Percentiles rank a stretch among this genome's conserved stretches.
These are phyloP conservation scores for Tricholoma terreum DNA, from an alignment of 768 basidiomycete species.

Conservation along the genomic window DNA sequence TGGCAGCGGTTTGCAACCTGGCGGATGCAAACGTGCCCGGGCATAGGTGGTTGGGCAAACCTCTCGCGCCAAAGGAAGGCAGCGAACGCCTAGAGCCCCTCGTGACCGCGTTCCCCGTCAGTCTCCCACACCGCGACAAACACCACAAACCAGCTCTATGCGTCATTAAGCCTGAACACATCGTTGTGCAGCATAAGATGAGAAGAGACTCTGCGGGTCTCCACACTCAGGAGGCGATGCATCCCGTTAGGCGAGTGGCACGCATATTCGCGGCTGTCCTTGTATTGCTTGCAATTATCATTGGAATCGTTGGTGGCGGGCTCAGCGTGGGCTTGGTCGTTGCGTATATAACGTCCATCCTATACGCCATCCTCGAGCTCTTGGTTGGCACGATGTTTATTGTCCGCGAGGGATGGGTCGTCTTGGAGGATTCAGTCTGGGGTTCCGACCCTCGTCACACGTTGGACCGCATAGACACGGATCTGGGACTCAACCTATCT, in stretches of 20 bases:
- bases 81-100: no score
- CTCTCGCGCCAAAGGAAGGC: background rate
- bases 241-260: no score
- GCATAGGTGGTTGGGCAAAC: constrained; percentile 11
- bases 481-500: no score
- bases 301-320: no score
- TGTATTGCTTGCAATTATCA: no score
- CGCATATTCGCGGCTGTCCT: no score
- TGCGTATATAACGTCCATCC: no score
- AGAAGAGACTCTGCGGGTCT: background rate
- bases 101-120: no score
- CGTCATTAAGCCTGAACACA: background rate
- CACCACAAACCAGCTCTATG: background rate
- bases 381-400: constrained; percentile 9
- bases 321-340: no score
- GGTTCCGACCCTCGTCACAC: background rate
- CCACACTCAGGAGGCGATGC: background rate
- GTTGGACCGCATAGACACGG: background rate
- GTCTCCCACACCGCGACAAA: no score
- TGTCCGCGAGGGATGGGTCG: constrained; percentile 7
- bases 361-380: background rate
- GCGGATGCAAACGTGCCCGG: constrained; percentile 1
- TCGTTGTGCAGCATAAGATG: background rate
- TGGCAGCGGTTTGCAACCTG: constrained; percentile 21
- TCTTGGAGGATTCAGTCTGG: constrained; percentile 7